Base-by-base conservation (phyloP, 805 yeast species). In the Saturnispora hagleri region DNA sequence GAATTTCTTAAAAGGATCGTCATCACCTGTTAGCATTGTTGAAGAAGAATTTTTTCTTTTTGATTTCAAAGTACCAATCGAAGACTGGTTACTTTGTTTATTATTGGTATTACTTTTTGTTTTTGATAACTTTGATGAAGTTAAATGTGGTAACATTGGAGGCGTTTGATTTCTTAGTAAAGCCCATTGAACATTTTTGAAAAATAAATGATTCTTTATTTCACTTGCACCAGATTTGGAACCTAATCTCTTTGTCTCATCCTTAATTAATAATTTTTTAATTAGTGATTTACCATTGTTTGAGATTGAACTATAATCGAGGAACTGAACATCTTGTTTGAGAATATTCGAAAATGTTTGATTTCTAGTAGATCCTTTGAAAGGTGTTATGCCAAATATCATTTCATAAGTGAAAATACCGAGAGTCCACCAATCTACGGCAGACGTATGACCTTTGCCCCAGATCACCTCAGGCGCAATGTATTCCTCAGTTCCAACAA, bases 401-500 rank as follows among this genome's bases (percentile, higher is more conserved):
- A 93, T 93, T 64, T 93, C 99, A 67, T 81, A 95, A 24, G 89
- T 73, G 60, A 93, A 75, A 20, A 93, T 89, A 3, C 99, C 99
- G 57, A 93, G 72, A 0, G 99, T 93, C 99, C 99, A 93, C 99
- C 99, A 93, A 67, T 93, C 99, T 17, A 93, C 99, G 0, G 98
- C 97, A 7, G 91, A 84, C 1, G 98, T 91, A 62, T 93, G 99
- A 2, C 99, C 99, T 60, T 90, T 87, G 1, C 98, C 98, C 65
- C 93, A 74, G 51, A 93, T 93, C 4, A 93, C 99, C 63, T 93
- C 99, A 0, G 99, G 99, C 0, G 99, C 98, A 61, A 93, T 89
- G 66, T 93, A 93, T 65, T 93, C 99, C 64, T 93, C 99, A 0
- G 99, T 93, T 1, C 99, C 99, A 35, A 93, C 99, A 73, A 93